phyloP scores from a whole-genome alignment of 2,329 filamentous ascomycete genomes.

The Chlorencoelia australis region DNA sequence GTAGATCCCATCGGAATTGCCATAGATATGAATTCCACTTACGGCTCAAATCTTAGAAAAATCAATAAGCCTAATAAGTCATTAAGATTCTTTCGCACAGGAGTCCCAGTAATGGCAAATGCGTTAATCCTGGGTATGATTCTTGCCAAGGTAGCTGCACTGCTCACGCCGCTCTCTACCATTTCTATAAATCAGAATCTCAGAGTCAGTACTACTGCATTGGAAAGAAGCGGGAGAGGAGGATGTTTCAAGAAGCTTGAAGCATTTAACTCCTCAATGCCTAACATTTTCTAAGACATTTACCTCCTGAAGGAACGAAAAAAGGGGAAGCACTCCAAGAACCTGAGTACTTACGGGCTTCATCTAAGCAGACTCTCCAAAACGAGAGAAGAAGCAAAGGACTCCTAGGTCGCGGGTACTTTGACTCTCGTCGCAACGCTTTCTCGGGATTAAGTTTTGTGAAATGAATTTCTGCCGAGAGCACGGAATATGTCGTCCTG shows the following conservation, averaged over 20 bases:
- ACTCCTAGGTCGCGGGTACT: slow-evolving; percentile 57
- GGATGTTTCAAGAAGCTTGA: no score
- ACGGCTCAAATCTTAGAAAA: slow-evolving; percentile 73
- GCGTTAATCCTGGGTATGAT: slow-evolving; percentile 75
- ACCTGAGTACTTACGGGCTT: no score
- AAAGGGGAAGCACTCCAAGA: no score
- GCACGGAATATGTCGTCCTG: slow-evolving; percentile 55
- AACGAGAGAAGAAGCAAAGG: slow-evolving; percentile 70
- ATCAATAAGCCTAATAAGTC: slow-evolving; percentile 74
- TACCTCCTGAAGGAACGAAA: no score
- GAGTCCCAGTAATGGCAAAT: slow-evolving; percentile 90
- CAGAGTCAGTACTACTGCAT: no score
- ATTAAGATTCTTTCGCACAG: slow-evolving; percentile 66
- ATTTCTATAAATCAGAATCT: no score
- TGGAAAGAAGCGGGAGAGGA: no score
- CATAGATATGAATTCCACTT: slow-evolving; percentile 39
- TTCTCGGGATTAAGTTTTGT: slow-evolving; percentile 61
- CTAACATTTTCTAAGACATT: no score
- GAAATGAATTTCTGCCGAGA: slow-evolving; percentile 75
- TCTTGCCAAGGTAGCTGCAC: slow-evolving; percentile 70
- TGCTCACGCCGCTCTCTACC: slow-evolving; percentile 80
- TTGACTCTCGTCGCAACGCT: slow-evolving; percentile 49
- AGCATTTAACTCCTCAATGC: no score
- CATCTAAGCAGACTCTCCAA: slow-evolving; percentile 76
- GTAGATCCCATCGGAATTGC: not conserved